phyloP scores from a whole-genome alignment of 176 grass and related monocot genomes.

The Secale cereale region DNA sequence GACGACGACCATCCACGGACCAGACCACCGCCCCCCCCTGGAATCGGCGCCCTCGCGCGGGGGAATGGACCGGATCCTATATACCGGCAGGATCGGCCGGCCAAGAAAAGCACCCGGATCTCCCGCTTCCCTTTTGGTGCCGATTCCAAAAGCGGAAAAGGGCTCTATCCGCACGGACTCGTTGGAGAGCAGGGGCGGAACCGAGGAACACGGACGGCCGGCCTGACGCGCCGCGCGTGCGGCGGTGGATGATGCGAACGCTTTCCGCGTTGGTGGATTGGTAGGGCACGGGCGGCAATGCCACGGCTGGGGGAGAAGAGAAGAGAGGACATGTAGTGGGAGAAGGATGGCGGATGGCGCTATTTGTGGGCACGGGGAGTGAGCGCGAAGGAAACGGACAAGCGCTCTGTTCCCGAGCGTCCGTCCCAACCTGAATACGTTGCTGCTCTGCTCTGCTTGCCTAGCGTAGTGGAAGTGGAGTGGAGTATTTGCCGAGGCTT shows the following conservation, averaged over 20 bases:
- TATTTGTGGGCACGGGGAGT: conserved; percentile 22
- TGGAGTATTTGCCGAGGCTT: neutral
- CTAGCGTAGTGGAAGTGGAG: neutral
- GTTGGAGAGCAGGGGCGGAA: neutral
- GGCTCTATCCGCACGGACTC: neutral
- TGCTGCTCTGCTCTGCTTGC: too few relatives aligned
- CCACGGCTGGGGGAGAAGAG: neutral
- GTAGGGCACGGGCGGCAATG: neutral
- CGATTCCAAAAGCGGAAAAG: conserved; percentile 7
- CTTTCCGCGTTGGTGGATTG: neutral
- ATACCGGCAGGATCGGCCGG: neutral
- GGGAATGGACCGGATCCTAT: neutral
- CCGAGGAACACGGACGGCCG: neutral
- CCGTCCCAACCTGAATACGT: neutral
- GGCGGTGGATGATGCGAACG: neutral
- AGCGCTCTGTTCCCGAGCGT: neutral
- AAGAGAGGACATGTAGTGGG: neutral
- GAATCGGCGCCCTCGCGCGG: neutral
- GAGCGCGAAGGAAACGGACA: conserved; percentile 11
- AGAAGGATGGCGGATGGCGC: neutral
- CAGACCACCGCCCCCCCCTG: neutral
- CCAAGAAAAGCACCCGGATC: neutral
- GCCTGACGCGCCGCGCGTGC: neutral
- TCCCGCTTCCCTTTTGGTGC: neutral
- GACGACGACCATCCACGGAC: conserved; percentile 16